Percentiles rank a stretch among this genome's conserved stretches.
These are phyloP conservation scores for Kodamaea sp. DNA, from an alignment of 1,139 yeast species.

Conservation along the genomic window DNA sequence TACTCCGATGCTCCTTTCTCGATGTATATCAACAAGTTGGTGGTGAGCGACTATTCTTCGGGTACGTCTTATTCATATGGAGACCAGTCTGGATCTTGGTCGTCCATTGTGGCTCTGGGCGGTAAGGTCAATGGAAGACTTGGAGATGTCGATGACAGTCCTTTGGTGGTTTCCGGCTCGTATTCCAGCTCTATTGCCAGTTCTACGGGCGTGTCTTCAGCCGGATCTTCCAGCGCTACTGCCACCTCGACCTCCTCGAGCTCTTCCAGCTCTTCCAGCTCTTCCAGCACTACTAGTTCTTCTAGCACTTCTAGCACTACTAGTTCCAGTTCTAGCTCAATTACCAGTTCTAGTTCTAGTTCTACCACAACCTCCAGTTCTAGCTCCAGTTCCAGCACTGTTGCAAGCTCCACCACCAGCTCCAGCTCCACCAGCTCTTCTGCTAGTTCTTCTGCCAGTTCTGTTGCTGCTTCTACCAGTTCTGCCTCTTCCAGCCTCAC, in stretches of 20 bases:
- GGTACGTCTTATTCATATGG: conserved; percentile 43
- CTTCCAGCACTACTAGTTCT: conserved; percentile 6
- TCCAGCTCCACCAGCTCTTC: conserved; percentile 5
- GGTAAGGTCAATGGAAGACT: conserved; percentile 69
- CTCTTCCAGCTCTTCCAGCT: conserved; percentile 6
- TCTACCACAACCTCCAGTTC: conserved; percentile 2
- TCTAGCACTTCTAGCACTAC: conserved; percentile 5
- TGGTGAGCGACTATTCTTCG: conserved; percentile 36
- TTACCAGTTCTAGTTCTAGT: conserved; percentile 7
- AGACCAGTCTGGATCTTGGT: conserved; percentile 67
- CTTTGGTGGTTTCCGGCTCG: too few relatives aligned
- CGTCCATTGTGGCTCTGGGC: conserved; percentile 61
- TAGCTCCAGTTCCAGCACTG: conserved; percentile 2
- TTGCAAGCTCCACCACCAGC: conserved; percentile 3
- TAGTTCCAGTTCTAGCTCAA: conserved; percentile 3
- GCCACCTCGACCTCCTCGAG: conserved; percentile 5
- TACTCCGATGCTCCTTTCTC: conserved; percentile 39
- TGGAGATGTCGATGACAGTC: conserved; percentile 41
- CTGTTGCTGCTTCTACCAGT: conserved; percentile 6
- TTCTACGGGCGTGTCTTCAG: conserved; percentile 2
- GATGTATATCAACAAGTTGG: conserved; percentile 33
- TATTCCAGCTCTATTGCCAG: conserved; percentile 1
- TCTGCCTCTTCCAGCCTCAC: conserved; percentile 6
- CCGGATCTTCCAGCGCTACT: conserved; percentile 5
- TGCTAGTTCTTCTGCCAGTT: conserved; percentile 1